These are phyloP conservation scores for Eucalyptus albens DNA, from an alignment of 345 rosid species.

Conservation along the genomic window DNA sequence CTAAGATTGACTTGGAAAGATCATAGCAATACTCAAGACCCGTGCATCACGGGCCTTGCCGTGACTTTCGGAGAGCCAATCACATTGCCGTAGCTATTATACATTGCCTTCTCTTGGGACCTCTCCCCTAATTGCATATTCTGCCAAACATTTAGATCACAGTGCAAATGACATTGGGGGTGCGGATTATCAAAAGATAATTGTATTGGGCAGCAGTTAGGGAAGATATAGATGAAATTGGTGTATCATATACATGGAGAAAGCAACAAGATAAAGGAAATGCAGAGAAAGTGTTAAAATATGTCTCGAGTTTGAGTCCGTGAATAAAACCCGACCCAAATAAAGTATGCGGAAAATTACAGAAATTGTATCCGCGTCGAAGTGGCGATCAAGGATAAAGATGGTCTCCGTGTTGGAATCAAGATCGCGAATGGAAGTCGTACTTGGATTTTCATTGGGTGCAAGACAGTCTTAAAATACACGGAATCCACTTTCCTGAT, in stretches of 20 bases:
- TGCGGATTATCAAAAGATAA: neutral
- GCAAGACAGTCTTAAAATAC: neutral
- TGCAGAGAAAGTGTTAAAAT: neutral
- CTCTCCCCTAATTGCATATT: neutral
- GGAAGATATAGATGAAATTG: neutral
- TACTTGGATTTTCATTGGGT: neutral
- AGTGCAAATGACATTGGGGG: neutral
- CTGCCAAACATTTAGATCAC: neutral
- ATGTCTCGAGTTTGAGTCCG: neutral
- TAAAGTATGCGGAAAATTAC: neutral
- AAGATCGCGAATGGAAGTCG: neutral
- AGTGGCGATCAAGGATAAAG: neutral
- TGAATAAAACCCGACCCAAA: fast-evolving
- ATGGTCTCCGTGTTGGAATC: neutral
- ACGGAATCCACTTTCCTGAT: neutral
- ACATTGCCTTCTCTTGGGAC: neutral
- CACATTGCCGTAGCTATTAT: neutral
- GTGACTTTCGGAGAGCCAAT: neutral
- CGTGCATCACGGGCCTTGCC: neutral
- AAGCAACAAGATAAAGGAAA: neutral
- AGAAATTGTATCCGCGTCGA: neutral
- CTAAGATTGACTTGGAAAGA: neutral
- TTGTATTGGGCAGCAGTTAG: neutral
- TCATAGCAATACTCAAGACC: neutral
- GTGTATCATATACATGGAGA: neutral